Conservation (phyloP, 179 eudicot species). For the Nepenthes alata region DNA sequence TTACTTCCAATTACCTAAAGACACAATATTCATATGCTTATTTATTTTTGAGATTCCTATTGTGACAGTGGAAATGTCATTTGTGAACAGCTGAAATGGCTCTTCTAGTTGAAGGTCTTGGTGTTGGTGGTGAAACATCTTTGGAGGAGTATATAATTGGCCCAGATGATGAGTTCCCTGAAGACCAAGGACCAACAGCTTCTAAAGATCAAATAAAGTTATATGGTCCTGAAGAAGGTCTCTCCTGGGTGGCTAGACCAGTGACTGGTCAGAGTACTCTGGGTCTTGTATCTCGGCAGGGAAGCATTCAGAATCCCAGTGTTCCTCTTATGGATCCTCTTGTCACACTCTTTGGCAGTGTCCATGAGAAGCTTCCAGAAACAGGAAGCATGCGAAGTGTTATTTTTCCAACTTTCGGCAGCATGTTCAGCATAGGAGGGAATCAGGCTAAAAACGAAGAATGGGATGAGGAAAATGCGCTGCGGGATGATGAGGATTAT, state of each 20-base stretch:
- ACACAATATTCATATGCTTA: no score
- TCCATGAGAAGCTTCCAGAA: conserved; percentile 66
- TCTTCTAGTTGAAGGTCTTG: conserved; percentile 76
- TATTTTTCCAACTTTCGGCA: conserved; percentile 64
- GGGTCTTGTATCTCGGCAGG: conserved; percentile 43
- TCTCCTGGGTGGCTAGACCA: conserved; percentile 65
- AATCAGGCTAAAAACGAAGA: conserved; percentile 52
- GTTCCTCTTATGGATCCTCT: conserved; percentile 61
- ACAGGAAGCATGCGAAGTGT: conserved; percentile 67
- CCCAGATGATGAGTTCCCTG: conserved; percentile 40
- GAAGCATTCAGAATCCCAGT: conserved; percentile 37
- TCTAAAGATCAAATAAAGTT: conserved; percentile 41
- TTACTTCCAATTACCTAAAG: no score
- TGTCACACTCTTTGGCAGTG: conserved; percentile 64
- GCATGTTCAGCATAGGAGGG: conserved; percentile 70
- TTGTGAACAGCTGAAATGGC: conserved; percentile 66
- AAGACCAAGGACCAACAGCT: conserved; percentile 32
- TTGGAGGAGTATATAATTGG: conserved; percentile 66
- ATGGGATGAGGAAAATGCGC: conserved; percentile 68
- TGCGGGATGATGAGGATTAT: conserved; percentile 38
- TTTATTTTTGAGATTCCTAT: no score
- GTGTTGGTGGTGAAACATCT: conserved; percentile 50
- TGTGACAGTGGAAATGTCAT: no score
- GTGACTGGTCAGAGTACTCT: conserved; percentile 44
- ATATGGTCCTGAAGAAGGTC: conserved; percentile 55